These are phyloP conservation scores for Ogataea pignaliae DNA, from an alignment of 805 yeast species.

Conservation along the genomic window DNA sequence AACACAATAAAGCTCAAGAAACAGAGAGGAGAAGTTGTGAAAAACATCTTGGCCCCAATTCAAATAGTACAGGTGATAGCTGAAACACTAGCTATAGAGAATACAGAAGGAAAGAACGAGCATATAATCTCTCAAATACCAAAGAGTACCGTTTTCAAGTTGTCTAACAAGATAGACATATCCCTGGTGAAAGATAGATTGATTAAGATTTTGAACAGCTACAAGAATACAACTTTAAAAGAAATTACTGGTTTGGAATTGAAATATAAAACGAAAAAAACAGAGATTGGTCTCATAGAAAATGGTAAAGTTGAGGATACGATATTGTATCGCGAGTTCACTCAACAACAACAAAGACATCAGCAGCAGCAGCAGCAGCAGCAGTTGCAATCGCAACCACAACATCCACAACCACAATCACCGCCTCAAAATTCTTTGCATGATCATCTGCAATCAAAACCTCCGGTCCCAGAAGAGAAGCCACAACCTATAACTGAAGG, in stretches of 20 bases:
- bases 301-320: constrained; percentile 37
- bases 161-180: constrained; percentile 28
- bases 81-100: constrained; percentile 30
- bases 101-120: constrained; percentile 22
- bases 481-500: too few relatives aligned
- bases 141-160: constrained; percentile 29
- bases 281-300: constrained; percentile 38
- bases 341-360: constrained; percentile 3
- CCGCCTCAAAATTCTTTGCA: too few relatives aligned
- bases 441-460: too few relatives aligned
- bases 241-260: constrained; percentile 37
- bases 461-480: too few relatives aligned
- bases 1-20: constrained; percentile 18
- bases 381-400: too few relatives aligned
- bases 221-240: constrained; percentile 28
- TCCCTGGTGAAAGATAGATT: constrained; percentile 31
- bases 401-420: too few relatives aligned
- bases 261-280: constrained; percentile 30
- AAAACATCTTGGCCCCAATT: constrained; percentile 27
- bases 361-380: too few relatives aligned
- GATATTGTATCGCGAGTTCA: constrained; percentile 25
- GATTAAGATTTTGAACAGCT: constrained; percentile 29
- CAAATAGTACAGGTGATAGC: constrained; percentile 35
- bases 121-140: constrained; percentile 31
- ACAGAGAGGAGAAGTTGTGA: constrained; percentile 13